Evolutionary conservation across 768 basidiomycete genomes (phyloP).

Genomic region (Udeniomyces megalosporus): DNA sequence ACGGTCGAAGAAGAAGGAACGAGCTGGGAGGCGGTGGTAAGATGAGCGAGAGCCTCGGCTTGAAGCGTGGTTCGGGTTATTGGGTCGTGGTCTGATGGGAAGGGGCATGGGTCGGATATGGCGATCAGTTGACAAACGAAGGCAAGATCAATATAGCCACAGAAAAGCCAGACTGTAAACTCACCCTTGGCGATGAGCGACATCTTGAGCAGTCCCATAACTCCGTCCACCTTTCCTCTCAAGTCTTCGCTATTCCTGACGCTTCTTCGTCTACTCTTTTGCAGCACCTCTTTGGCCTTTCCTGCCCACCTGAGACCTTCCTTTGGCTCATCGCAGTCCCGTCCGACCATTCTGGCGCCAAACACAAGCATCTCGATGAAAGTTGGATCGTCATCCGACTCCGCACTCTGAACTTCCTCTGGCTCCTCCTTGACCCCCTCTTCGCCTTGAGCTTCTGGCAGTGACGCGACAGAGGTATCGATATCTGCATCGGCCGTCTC

Average conservation of each 20-base stretch:
- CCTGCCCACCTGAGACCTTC: constrained; percentile 51
- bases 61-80: constrained; percentile 46
- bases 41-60: constrained; percentile 34
- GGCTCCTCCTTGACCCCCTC: constrained; percentile 8
- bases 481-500: constrained; percentile 36
- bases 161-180: constrained; percentile 15
- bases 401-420: constrained; percentile 20
- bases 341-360: constrained; percentile 61
- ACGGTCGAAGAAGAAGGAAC: constrained; percentile 29
- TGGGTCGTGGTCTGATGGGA: constrained; percentile 45
- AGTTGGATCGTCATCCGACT: constrained; percentile 47
- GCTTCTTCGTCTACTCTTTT: neutral
- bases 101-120: neutral
- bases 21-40: constrained; percentile 26
- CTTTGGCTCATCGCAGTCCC: constrained; percentile 39
- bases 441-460: neutral
- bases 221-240: constrained; percentile 25
- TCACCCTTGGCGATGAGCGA: constrained; percentile 55
- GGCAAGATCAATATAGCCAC: neutral
- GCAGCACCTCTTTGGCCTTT: constrained; percentile 14
- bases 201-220: constrained; percentile 49
- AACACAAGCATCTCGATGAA: constrained; percentile 67
- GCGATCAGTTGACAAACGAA: neutral
- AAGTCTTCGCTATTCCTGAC: constrained; percentile 13
- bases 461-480: neutral